A percentile compares a stretch with the other conserved stretches of the same genome.
Evolutionary conservation across 2,329 filamentous ascomycete genomes (phyloP).

Genomic region (Dothideomycetes sp.): DNA sequence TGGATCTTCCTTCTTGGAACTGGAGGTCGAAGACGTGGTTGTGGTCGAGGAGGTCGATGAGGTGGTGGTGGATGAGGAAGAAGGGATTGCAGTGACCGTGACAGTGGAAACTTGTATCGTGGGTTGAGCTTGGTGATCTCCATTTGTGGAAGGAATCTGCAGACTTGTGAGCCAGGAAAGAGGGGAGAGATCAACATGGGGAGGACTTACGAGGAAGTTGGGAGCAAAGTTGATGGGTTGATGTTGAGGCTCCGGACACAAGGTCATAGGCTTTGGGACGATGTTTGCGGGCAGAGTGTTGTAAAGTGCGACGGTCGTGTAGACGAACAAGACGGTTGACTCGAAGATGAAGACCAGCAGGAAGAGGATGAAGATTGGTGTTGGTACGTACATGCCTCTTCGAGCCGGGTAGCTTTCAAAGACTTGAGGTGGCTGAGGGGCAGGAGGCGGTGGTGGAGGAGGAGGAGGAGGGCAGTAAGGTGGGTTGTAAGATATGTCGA

Average conservation of each 20-base stretch:
- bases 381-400: conserved; percentile 26
- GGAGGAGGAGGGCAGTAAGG: conserved; percentile 20
- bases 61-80: neutral
- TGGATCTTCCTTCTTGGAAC: neutral
- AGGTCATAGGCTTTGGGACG: conserved; percentile 20
- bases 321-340: conserved; percentile 28
- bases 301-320: conserved; percentile 30
- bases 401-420: conserved; percentile 22
- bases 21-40: neutral
- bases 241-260: conserved; percentile 16
- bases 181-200: neutral
- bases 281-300: conserved; percentile 25
- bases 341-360: conserved; percentile 26
- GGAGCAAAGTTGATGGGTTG: conserved; percentile 25
- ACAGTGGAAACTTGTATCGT: neutral
- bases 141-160: too few species aligned
- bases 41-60: neutral
- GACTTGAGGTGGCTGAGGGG: conserved; percentile 16
- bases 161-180: too few species aligned
- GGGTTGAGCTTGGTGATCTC: too few species aligned
- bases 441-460: conserved; percentile 14
- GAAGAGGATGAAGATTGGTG: conserved; percentile 26
- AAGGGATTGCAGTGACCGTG: conserved; percentile 1
- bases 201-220: conserved; percentile 20
- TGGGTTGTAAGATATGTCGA: conserved; percentile 18